Evolutionary conservation across 2,329 filamentous ascomycete species (phyloP), one percentile per base, ranked within the genome.

Genomic region (Penicillium sp.): DNA sequence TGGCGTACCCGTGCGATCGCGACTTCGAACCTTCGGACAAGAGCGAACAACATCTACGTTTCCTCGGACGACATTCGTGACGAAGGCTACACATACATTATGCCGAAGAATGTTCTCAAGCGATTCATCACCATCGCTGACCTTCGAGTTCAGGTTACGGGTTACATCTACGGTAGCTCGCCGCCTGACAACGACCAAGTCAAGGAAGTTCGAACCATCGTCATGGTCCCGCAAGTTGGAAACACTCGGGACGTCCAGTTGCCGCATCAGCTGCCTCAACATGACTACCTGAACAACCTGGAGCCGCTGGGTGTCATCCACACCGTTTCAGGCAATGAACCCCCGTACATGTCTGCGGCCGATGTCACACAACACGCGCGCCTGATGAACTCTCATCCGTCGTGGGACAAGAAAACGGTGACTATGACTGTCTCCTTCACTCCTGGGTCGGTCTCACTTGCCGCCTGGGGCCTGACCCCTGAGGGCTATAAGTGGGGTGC

Each of bases 81-180:
- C 48, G 88, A 95, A 43, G 86, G 89, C 26, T 84, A 85, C 59
- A 98, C 90, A 1, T 98, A 96, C 57, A 85, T 98, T 56, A 95
- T 98, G 86, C 92, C 92, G 1, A 98, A 96, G 77, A 98, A 98
- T 64, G 83, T 98, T 32, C 76, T 98, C 56, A 95, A 95, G 75
- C 85, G 87, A 49, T 98, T 98, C 73, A 96, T 98, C 69, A 92
- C 86, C 15, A 93, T 98, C 59, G 84, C 92, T 31, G 92, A 98
- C 70, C 77, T 98, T 39, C 85, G 93, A 32, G 89, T 96, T 10
- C 92, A 98, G 66, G 89, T 98, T 33, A 89, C 90, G 11, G 92
- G 89, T 1, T 98, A 95, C 62, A 76, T 98, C 0, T 98, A 98
- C 61, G 92, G 92, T 50, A 80, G 80, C 31, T 95, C 90, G 1